These are phyloP conservation scores for Eucalyptus sideroxylon DNA, from an alignment of 345 rosid genomes.

Conservation along the genomic window DNA sequence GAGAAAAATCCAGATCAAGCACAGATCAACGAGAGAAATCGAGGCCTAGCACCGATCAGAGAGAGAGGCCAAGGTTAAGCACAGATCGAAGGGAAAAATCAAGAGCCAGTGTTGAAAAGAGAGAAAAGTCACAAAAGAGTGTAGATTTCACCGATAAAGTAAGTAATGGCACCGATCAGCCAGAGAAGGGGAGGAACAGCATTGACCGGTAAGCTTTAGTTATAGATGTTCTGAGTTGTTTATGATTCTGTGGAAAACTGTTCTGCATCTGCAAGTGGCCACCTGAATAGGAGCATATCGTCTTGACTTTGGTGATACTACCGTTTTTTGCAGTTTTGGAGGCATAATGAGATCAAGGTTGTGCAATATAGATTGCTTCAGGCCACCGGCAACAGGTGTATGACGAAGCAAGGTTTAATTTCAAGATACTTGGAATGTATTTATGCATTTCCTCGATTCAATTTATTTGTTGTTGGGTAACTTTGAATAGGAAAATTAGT, in stretches of 20 bases:
- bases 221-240: neutral
- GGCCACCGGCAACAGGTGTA: slow-evolving; percentile 47
- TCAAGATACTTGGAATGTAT: slow-evolving; percentile 3
- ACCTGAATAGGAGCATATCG: neutral
- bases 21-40: slow-evolving; percentile 33
- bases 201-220: slow-evolving; percentile 52
- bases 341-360: slow-evolving; percentile 74
- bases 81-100: slow-evolving; percentile 42
- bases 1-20: slow-evolving; percentile 31
- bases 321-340: slow-evolving; percentile 54
- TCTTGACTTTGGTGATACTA: neutral
- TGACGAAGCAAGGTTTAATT: slow-evolving; percentile 6
- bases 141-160: slow-evolving; percentile 27
- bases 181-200: slow-evolving; percentile 62
- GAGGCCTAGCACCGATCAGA: slow-evolving; percentile 37
- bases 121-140: slow-evolving; percentile 39
- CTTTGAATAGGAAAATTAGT: slow-evolving; percentile 7
- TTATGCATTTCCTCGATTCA: neutral
- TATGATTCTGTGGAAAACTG: neutral
- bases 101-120: slow-evolving; percentile 38
- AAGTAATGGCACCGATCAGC: slow-evolving; percentile 20
- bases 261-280: neutral
- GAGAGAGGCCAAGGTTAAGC: slow-evolving; percentile 48
- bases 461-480: slow-evolving; percentile 1
- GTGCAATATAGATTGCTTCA: slow-evolving; percentile 90